phyloP scores from a whole-genome alignment of 2,329 filamentous ascomycete species.

The Microcyclosporella mali region DNA sequence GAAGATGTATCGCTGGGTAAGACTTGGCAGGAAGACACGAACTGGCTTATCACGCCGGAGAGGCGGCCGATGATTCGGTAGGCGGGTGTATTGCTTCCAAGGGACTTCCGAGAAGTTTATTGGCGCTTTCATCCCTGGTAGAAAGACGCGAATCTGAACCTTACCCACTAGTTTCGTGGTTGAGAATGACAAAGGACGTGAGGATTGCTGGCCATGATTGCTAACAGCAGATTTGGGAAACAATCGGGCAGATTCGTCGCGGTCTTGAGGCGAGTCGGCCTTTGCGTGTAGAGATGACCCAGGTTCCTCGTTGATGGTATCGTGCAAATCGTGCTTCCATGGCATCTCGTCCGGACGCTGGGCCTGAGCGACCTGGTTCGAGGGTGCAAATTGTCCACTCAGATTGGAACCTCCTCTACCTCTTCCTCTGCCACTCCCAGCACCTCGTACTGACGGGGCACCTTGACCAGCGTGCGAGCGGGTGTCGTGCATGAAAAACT shows the following conservation, averaged over 20 bases:
- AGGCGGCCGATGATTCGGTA: slow-evolving; percentile 90
- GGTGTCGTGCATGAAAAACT: slow-evolving; percentile 96
- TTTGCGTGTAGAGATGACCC: slow-evolving; percentile 8
- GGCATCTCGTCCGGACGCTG: slow-evolving; percentile 61
- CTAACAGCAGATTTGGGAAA: slow-evolving; percentile 16
- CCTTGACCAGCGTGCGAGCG: slow-evolving; percentile 40
- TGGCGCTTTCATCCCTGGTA: slow-evolving; percentile 68
- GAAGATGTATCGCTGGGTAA: slow-evolving; percentile 80
- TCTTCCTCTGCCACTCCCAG: slow-evolving; percentile 49
- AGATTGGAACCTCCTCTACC: slow-evolving; percentile 56
- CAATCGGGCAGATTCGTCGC: slow-evolving; percentile 23
- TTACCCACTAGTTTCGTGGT: slow-evolving; percentile 79
- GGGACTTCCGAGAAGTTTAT: slow-evolving; percentile 68
- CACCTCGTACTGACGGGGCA: slow-evolving; percentile 18
- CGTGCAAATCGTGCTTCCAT: slow-evolving; percentile 94
- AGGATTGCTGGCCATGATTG: slow-evolving; percentile 10
- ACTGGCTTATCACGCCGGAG: slow-evolving; percentile 94
- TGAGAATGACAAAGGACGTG: slow-evolving; percentile 51
- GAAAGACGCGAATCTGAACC: slow-evolving; percentile 72
- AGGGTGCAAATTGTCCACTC: slow-evolving; percentile 50
- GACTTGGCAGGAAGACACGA: slow-evolving; percentile 78
- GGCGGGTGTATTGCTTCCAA: slow-evolving; percentile 84
- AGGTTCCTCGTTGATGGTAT: slow-evolving; percentile 46
- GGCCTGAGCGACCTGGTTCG: slow-evolving; percentile 29
- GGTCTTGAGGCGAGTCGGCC: slow-evolving; percentile 14